Percentiles rank a stretch among this genome's conserved stretches.
Conservation (phyloP, 768 basidiomycete species). For the Leccinum subtestaceum region DNA sequence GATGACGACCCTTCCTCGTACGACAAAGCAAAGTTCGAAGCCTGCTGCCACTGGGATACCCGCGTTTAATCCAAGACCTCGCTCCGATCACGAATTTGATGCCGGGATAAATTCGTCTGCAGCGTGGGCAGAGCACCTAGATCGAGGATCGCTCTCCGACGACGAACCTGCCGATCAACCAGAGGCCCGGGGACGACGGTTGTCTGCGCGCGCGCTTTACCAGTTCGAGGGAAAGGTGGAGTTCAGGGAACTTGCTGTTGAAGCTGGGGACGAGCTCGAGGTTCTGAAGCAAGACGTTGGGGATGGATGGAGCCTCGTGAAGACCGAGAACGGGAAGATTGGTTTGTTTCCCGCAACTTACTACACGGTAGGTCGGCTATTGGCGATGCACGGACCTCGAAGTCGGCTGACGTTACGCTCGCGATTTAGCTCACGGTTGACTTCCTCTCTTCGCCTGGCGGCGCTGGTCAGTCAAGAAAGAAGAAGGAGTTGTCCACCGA, state of each 20-base stretch:
- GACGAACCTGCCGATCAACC: constrained; percentile 42
- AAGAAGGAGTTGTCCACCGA: constrained; percentile 38
- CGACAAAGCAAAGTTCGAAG: constrained; percentile 26
- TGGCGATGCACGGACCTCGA: not conserved
- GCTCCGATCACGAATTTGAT: constrained; percentile 52
- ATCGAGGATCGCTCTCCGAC: constrained; percentile 48
- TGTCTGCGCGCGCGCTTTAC: constrained; percentile 67
- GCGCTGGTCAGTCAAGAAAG: constrained; percentile 16
- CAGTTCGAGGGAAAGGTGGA: constrained; percentile 73
- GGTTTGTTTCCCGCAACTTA: constrained; percentile 70
- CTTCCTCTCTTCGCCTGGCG: constrained; percentile 49
- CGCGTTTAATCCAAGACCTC: constrained; percentile 27
- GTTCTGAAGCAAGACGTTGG: constrained; percentile 70
- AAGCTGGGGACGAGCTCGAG: constrained; percentile 67
- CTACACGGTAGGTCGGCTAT: constrained; percentile 55
- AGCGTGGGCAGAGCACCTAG: constrained; percentile 71
- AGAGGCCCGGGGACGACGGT: constrained; percentile 34
- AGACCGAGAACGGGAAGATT: constrained; percentile 52
- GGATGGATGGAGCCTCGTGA: constrained; percentile 81
- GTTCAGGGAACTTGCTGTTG: constrained; percentile 66
- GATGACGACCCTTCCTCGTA: constrained; percentile 39
- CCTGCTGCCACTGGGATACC: constrained; percentile 6
- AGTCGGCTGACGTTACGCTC: not conserved
- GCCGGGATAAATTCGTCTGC: constrained; percentile 73
- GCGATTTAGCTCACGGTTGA: constrained; percentile 59